These are phyloP conservation scores for Chrysoporthe austroafricana DNA, from an alignment of 2,329 filamentous ascomycete genomes.

Conservation along the genomic window DNA sequence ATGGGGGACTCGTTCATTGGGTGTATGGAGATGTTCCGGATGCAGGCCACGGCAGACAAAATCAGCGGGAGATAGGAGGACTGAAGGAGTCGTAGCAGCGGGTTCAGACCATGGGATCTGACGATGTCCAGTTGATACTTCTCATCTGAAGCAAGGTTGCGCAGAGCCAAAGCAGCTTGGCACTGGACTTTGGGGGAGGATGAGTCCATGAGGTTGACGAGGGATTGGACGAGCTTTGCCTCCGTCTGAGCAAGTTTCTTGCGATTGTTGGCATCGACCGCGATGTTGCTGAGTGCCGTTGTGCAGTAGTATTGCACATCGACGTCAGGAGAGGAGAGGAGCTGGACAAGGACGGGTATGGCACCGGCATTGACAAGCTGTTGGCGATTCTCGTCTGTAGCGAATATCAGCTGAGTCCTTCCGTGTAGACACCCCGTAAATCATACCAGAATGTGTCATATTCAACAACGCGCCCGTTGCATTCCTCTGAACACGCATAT, in stretches of 20 bases:
- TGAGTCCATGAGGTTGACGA: constrained; percentile 97
- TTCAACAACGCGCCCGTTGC: constrained; percentile 95
- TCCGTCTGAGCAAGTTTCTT: constrained; percentile 91
- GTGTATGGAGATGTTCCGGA: constrained; percentile 98
- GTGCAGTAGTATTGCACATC: constrained; percentile 99
- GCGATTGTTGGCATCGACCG: constrained; percentile 88
- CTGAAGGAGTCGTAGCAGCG: constrained; percentile 86
- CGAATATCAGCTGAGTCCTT: constrained; percentile 33
- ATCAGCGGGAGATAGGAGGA: constrained; percentile 96
- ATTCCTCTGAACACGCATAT: constrained; percentile 98
- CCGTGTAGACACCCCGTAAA: background rate
- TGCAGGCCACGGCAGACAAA: constrained; percentile 94
- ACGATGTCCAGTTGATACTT: constrained; percentile 99
- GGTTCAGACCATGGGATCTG: constrained; percentile 79
- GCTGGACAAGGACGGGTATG: constrained; percentile 95
- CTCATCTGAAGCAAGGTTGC: constrained; percentile 96
- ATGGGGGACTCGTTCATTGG: constrained; percentile 97
- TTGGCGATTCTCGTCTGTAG: constrained; percentile 89
- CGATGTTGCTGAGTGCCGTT: constrained; percentile 97
- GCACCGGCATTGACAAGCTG: constrained; percentile 96
- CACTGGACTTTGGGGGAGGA: constrained; percentile 97
- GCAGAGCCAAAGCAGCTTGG: constrained; percentile 89
- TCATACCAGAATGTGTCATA: constrained; percentile 96
- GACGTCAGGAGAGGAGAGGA: constrained; percentile 89
- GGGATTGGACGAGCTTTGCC: constrained; percentile 85